Base-by-base conservation (phyloP, 139 green algal genomes). In the Chlamydomonas schloesseri region DNA sequence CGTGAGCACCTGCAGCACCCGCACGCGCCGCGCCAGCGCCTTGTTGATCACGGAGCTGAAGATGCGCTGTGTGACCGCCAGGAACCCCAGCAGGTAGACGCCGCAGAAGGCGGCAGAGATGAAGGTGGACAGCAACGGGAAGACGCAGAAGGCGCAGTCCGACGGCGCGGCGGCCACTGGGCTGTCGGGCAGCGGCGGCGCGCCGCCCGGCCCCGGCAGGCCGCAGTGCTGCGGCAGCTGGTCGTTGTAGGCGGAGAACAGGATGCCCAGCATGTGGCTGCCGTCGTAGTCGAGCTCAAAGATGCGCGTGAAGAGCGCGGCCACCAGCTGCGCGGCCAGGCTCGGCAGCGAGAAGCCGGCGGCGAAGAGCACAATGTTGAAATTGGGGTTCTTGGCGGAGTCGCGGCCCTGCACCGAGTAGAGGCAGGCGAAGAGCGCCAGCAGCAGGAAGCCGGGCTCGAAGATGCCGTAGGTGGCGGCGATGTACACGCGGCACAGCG, bases 371-470 rank as follows among this genome's bases (percentile, higher is more conserved):
- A 94, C 88, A 53, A 94, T 92, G 79, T 88, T 89, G 83, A 90
- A 77, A 83, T 76, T 82, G 31, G 83, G 83, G 72, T 62, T 57
- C 17, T n/a, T n/a, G 17, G 83, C 42, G 0, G 72, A 74, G 73
- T 83, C 64, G 71, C 83, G 83, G 62, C 64, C 65, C 69, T 93
- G 77, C 20, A 94, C 71, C 20, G 88, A 91, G 87, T 92, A 94
- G 71, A 94, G 69, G 60, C 91, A 92, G 36, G 87, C 75, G 62
- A 94, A 92, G 55, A 94, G 84, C 34, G 88, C 81, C 13, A 94
- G 81, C 69, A 94, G 87, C 75, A 92, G 71, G 65, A 92, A 89
- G 10, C 64, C 74, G 2, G 91, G 91, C 87, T 94, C 91, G 50
- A 91, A 65, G n/a, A 94, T 37, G 33, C 91, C 91, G 74, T 89